phyloP scores from a whole-genome alignment of 1,139 yeast species.

The Candida pseudocylindracea region DNA sequence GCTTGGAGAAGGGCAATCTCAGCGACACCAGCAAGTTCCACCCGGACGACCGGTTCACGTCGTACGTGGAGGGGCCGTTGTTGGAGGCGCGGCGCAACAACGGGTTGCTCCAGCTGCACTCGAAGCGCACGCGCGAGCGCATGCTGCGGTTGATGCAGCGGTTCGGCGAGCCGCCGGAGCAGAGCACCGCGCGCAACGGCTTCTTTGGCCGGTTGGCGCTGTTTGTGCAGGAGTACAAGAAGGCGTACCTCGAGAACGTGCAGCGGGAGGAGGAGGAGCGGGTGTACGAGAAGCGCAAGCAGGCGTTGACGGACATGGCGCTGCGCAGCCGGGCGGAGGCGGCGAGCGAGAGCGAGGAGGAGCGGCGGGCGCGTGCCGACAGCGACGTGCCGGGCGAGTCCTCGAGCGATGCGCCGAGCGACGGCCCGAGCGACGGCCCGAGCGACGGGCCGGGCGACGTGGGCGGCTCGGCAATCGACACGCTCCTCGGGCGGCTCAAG shows the following conservation, averaged over 20 bases:
- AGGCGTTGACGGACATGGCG: conserved; percentile 3
- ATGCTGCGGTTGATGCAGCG: conserved; percentile 50
- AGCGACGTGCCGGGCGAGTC: too few species aligned
- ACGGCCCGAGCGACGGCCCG: too few species aligned
- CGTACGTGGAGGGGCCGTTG: conserved; percentile 37
- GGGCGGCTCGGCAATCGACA: too few species aligned
- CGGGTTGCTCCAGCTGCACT: conserved; percentile 40
- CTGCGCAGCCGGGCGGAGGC: background rate
- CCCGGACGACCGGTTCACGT: conserved; percentile 43
- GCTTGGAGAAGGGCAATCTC: conserved; percentile 54
- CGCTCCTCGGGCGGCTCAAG: too few species aligned
- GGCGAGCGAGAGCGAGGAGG: background rate
- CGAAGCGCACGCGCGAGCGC: conserved; percentile 37
- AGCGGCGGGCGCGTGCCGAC: too few species aligned
- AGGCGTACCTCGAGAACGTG: conserved; percentile 56
- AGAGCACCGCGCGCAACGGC: conserved; percentile 37
- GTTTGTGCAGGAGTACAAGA: conserved; percentile 54
- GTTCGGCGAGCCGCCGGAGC: conserved; percentile 61
- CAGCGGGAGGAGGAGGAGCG: conserved; percentile 63
- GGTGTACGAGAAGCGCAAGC: conserved; percentile 54
- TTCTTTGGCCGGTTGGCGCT: conserved; percentile 57
- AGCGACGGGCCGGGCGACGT: too few species aligned
- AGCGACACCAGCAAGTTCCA: conserved; percentile 59
- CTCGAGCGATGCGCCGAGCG: too few species aligned
- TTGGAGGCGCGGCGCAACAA: conserved; percentile 51